Evolutionary conservation across 176 grass and related monocot species (phyloP).

Genomic region (barley (Hordeum vulgare)): DNA sequence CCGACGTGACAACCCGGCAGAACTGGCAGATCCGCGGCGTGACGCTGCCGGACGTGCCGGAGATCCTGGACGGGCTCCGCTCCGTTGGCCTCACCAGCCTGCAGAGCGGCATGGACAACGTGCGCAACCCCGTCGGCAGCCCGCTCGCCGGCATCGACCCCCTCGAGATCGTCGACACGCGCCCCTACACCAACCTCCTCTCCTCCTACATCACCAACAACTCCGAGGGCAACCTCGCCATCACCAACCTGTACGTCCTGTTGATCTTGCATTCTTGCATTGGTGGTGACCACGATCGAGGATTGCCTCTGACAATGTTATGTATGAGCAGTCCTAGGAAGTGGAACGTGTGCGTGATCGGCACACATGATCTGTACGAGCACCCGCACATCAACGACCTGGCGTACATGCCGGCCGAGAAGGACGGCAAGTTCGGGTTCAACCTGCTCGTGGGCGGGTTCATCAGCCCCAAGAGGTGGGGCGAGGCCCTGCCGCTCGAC

Average conservation of each 20-base stretch:
- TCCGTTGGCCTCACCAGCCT: slow-evolving; percentile 84
- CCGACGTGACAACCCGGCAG: slow-evolving; percentile 91
- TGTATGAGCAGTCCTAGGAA: slow-evolving; percentile 55
- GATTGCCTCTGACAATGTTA: neutral
- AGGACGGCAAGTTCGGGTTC: slow-evolving; percentile 75
- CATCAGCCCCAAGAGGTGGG: slow-evolving; percentile 90
- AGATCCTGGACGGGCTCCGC: slow-evolving; percentile 67
- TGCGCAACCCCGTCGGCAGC: slow-evolving; percentile 93
- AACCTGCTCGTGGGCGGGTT: slow-evolving; percentile 90
- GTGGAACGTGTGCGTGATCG: slow-evolving; percentile 85
- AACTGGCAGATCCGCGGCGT: slow-evolving; percentile 99
- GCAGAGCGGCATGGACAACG: slow-evolving; percentile 99
- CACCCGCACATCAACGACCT: slow-evolving; percentile 96
- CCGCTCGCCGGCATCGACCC: slow-evolving; percentile 89
- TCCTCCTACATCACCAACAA: slow-evolving; percentile 75
- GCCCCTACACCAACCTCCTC: slow-evolving; percentile 80
- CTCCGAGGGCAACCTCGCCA: slow-evolving; percentile 50
- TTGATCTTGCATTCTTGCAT: too few species aligned
- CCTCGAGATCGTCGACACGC: slow-evolving; percentile 88
- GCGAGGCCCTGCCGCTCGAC: slow-evolving; percentile 76
- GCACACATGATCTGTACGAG: slow-evolving; percentile 82
- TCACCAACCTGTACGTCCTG: slow-evolving; percentile 68
- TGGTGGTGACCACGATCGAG: neutral
- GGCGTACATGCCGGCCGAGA: slow-evolving; percentile 78
- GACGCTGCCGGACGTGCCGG: slow-evolving; percentile 70